Conservation (phyloP, 345 rosid genomes). For the Melaleuca alternifolia region DNA sequence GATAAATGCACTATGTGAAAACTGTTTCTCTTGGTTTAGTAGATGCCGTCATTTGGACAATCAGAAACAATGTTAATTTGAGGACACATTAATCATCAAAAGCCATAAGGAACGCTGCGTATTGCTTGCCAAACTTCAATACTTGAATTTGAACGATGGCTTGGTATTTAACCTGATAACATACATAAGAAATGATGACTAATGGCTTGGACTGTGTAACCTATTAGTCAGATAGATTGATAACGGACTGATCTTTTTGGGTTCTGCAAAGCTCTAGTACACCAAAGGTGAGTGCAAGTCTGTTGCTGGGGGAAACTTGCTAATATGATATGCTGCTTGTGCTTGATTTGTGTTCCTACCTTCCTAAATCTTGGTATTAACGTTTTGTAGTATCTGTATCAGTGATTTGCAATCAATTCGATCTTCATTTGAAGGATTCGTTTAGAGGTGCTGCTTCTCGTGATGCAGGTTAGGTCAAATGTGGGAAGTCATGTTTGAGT, state of each 20-base stretch:
- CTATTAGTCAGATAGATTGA: background rate
- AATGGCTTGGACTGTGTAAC: background rate
- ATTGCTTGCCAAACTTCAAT: background rate
- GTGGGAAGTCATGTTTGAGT: conserved; percentile 93
- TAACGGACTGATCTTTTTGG: background rate
- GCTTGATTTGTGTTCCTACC: background rate
- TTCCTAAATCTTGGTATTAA: background rate
- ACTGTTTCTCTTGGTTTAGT: background rate
- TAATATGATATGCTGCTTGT: background rate
- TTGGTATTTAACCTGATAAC: background rate
- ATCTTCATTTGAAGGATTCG: background rate
- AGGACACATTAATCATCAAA: background rate
- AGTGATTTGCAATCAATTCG: background rate
- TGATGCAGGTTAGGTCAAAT: conserved; percentile 66
- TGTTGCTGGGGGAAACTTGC: background rate
- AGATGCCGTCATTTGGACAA: background rate
- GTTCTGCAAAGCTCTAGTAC: background rate
- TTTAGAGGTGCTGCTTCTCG: background rate
- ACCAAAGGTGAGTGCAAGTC: background rate
- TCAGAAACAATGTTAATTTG: background rate
- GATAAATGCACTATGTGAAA: background rate
- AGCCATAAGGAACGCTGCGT: background rate
- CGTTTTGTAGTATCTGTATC: background rate
- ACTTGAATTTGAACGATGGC: background rate
- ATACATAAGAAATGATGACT: background rate